phyloP scores from a whole-genome alignment of 1,284 basidiomycete genomes.

The Malassezia furfur region DNA sequence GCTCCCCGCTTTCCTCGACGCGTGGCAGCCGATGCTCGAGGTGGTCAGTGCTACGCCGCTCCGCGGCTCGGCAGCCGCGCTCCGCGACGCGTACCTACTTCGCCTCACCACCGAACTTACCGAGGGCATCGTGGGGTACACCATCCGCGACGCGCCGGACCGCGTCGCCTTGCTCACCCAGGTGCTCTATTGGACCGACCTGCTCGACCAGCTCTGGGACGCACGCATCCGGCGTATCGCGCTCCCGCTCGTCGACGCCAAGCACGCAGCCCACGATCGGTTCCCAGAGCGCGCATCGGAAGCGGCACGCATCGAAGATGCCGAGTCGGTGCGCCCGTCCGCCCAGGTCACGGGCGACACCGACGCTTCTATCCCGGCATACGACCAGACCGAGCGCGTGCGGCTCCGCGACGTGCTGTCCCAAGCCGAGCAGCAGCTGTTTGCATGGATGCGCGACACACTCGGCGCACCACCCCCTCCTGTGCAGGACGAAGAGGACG shows the following conservation, averaged over 20 bases:
- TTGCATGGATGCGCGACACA: slow-evolving; percentile 36
- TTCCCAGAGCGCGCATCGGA: neutral
- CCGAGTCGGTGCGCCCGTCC: neutral
- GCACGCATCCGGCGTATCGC: slow-evolving; percentile 28
- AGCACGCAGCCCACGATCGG: neutral
- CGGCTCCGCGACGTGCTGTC: slow-evolving; percentile 36
- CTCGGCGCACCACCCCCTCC: slow-evolving; percentile 30
- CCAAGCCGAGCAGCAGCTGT: slow-evolving; percentile 31
- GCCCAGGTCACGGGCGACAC: neutral
- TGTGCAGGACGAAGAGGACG: slow-evolving; percentile 13
- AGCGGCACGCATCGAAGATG: neutral
- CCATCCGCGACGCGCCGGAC: neutral
- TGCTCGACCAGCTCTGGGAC: slow-evolving; percentile 37
- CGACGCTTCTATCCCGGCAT: slow-evolving; percentile 1
- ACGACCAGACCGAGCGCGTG: slow-evolving; percentile 31
- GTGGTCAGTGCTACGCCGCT: slow-evolving; percentile 31
- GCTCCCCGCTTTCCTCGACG: slow-evolving; percentile 22
- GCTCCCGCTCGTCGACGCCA: slow-evolving; percentile 16
- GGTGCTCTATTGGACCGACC: slow-evolving; percentile 23
- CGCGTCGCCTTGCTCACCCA: slow-evolving; percentile 21
- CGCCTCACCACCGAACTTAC: slow-evolving; percentile 30
- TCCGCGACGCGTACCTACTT: slow-evolving; percentile 33
- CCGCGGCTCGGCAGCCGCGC: slow-evolving; percentile 19
- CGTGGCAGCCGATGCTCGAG: slow-evolving; percentile 22
- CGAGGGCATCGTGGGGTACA: slow-evolving; percentile 36